phyloP scores from a whole-genome alignment of 192 early-diverging fungal genomes.

The Rhizophlyctis rosea region DNA sequence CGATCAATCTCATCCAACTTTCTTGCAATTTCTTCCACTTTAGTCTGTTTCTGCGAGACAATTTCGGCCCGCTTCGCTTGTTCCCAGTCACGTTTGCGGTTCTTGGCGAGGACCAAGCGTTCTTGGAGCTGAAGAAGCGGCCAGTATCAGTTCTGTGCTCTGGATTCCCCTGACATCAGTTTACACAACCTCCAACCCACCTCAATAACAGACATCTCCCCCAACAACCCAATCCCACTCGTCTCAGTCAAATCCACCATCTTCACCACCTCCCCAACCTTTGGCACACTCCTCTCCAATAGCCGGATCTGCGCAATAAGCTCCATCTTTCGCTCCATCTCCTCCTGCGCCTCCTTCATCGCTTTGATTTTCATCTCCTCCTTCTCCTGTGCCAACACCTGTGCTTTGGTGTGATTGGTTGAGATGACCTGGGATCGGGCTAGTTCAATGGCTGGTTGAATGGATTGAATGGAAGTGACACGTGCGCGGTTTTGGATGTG shows the following conservation, averaged over 20 bases:
- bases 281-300: constrained; percentile 41
- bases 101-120: constrained; percentile 33
- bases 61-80: constrained; percentile 41
- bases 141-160: not conserved
- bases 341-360: constrained; percentile 34
- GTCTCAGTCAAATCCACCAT: constrained; percentile 46
- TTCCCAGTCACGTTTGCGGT: constrained; percentile 21
- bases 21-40: constrained; percentile 24
- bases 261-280: constrained; percentile 38
- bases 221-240: constrained; percentile 42
- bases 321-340: constrained; percentile 38
- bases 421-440: not conserved
- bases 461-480: not conserved
- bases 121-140: constrained; percentile 45
- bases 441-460: not conserved
- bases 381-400: constrained; percentile 30
- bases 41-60: constrained; percentile 18
- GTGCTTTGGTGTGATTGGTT: constrained; percentile 16
- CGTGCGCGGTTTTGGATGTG: constrained; percentile 32
- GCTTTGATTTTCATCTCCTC: constrained; percentile 31
- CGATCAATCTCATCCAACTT: constrained; percentile 43
- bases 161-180: constrained; percentile 1
- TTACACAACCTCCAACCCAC: constrained; percentile 11
- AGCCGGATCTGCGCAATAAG: constrained; percentile 55
- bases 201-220: constrained; percentile 56